Conservation (phyloP, 371 early-diverging fungal genomes). For the Basidiobolus meristosporus region DNA sequence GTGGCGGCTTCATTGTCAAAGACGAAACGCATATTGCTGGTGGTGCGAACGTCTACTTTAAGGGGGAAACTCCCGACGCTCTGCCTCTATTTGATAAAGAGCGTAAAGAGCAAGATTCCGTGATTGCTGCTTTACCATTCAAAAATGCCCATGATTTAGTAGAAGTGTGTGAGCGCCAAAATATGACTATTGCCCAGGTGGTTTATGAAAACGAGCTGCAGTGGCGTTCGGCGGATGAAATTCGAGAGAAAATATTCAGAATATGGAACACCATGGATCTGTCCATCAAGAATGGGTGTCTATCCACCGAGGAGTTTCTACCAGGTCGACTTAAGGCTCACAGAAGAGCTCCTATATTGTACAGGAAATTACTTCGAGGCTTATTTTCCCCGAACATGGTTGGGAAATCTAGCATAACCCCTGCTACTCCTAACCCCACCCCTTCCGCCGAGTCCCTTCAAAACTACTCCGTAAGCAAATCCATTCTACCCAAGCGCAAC, state of each 20-base stretch:
- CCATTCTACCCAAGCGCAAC: constrained; percentile 13
- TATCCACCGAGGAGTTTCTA: constrained; percentile 28
- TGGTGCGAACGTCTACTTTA: constrained; percentile 76
- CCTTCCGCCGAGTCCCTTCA: constrained; percentile 4
- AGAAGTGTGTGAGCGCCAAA: constrained; percentile 58
- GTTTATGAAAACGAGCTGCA: constrained; percentile 84
- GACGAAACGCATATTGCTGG: constrained; percentile 64
- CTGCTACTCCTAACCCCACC: constrained; percentile 5
- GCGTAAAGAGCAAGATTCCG: constrained; percentile 42
- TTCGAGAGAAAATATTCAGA: constrained; percentile 41
- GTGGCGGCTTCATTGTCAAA: constrained; percentile 91
- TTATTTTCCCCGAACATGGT: constrained; percentile 22
- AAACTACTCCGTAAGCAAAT: constrained; percentile 1
- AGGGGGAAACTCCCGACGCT: no score
- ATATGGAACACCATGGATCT: constrained; percentile 92
- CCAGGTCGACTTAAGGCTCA: constrained; percentile 73
- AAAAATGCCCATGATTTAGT: constrained; percentile 58
- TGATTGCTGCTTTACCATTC: constrained; percentile 76
- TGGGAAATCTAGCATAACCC: constrained; percentile 7
- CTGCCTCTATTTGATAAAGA: no score
- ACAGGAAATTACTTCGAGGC: constrained; percentile 66
- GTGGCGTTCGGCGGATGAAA: constrained; percentile 69
- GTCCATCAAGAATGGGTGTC: constrained; percentile 60
- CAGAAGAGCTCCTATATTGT: constrained; percentile 76
- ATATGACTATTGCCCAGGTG: constrained; percentile 87